A percentile compares a stretch with the other conserved stretches of the same genome.
Evolutionary conservation across 306 rosid genomes (phyloP).

Genomic region (Dicorynia guianensis): DNA sequence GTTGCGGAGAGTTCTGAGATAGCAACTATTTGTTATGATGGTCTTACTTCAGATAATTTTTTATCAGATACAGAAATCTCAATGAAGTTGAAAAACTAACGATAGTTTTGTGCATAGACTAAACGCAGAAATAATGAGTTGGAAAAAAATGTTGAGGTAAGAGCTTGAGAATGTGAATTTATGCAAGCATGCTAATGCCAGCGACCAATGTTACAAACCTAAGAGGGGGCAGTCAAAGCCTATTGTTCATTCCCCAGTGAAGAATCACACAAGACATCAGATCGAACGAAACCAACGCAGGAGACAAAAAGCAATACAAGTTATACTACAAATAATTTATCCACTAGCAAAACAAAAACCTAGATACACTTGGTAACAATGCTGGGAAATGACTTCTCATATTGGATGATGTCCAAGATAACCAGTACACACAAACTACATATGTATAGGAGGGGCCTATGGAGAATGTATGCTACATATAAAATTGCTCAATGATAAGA

Average conservation of each 20-base stretch:
- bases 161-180: no score
- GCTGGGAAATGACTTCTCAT: not conserved
- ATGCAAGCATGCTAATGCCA: no score
- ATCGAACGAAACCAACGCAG: not conserved
- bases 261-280: not conserved
- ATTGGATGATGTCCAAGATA: not conserved
- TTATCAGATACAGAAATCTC: no score
- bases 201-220: not conserved
- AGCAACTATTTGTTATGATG: no score
- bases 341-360: not conserved
- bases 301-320: not conserved
- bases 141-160: no score
- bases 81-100: no score
- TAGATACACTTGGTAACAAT: slow-evolving; percentile 10
- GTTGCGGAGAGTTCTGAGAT: no score
- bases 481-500: slow-evolving; percentile 37
- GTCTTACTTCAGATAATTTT: no score
- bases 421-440: not conserved
- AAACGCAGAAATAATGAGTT: no score
- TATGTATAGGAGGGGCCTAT: not conserved
- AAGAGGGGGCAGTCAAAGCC: slow-evolving; percentile 11
- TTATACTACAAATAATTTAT: not conserved
- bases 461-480: slow-evolving; percentile 31
- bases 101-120: no score
- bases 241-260: slow-evolving; percentile 1